Evolutionary conservation across 1,284 basidiomycete genomes (phyloP), one percentile per base, ranked within the genome.

Genomic region (Puccinia coronata): DNA sequence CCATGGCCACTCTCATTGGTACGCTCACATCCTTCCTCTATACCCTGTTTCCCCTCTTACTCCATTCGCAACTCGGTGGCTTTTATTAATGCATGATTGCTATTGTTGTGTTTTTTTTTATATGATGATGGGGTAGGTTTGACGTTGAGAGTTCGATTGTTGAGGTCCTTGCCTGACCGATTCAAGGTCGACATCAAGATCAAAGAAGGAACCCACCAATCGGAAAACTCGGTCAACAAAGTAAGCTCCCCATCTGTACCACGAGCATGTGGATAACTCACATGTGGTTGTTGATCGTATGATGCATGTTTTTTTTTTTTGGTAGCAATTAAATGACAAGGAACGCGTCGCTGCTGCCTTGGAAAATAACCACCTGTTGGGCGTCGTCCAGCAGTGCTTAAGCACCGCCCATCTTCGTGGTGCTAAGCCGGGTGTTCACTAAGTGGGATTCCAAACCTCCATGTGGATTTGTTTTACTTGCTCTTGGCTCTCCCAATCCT

Each of bases 281-380:
- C 65, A 47, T 28, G 74, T 39, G 47, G 20, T 25, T 11, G 20
- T n/a, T 36, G 23, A 57, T 73, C 5, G 20, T n/a, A 70, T 41
- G 12, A 63, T 25, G 14, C 4, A 47, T 59, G 53, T 96, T n/a
- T n/a, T n/a, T n/a, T n/a, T n/a, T n/a, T n/a, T n/a, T n/a, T n/a
- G n/a, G 98, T 47, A 99, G 99, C 88, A 99, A 98, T 89, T 99
- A 67, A 98, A 99, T 85, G 96, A 99, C 88, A 99, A 99, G 87
- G 96, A 99, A 87, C 90, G 96, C 70, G 97, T 99, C 0, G 96
- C 96, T 34, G 97, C 97, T 12, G 97, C 96, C 0, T 88, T 99
- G 51, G 96, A 99, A 87, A 99, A 99, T 86, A 89, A 90, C 14
- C 91, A 93, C 59, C 89, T 99, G 6, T 87, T 98, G 3, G 92